These are phyloP conservation scores for Ambispora gerdemannii DNA, from an alignment of 192 early-diverging fungal genomes.

Conservation along the genomic window DNA sequence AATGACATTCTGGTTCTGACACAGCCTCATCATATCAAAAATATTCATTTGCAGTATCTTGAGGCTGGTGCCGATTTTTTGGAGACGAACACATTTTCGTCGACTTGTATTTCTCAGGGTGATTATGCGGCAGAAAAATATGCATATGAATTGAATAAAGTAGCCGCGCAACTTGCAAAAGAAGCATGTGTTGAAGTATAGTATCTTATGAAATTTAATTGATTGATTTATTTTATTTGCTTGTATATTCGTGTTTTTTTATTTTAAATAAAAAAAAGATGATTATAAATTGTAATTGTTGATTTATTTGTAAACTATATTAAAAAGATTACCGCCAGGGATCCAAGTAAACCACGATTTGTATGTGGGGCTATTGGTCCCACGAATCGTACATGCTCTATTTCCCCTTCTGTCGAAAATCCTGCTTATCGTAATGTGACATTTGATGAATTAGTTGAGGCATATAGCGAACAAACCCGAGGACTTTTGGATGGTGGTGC, in stretches of 20 bases:
- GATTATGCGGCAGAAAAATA: conserved; percentile 85
- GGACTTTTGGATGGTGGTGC: conserved; percentile 93
- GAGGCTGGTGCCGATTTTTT: conserved; percentile 90
- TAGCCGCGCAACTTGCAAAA: conserved; percentile 79
- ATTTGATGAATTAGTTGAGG: conserved; percentile 88
- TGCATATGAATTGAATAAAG: conserved; percentile 92
- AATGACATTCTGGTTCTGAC: conserved; percentile 94
- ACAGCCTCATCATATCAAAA: conserved; percentile 82
- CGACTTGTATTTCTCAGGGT: conserved; percentile 87
- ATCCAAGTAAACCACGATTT: conserved; percentile 83
- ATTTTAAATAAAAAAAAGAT: too few relatives aligned
- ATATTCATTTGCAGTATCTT: conserved; percentile 88
- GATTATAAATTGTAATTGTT: too few relatives aligned
- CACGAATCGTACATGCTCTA: conserved; percentile 93
- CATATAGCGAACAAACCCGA: conserved; percentile 87
- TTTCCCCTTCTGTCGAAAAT: conserved; percentile 96
- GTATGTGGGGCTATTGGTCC: conserved; percentile 87
- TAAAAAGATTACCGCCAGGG: conserved; percentile 59
- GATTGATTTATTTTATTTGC: background rate
- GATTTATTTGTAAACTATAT: too few relatives aligned
- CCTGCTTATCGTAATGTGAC: conserved; percentile 91
- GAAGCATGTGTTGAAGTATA: conserved; percentile 73
- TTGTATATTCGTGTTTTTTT: too few relatives aligned
- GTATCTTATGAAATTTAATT: background rate
- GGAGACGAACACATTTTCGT: conserved; percentile 96